Evolutionary conservation across 2,329 filamentous ascomycete genomes (phyloP).

Genomic region (Aspergillus sp.): DNA sequence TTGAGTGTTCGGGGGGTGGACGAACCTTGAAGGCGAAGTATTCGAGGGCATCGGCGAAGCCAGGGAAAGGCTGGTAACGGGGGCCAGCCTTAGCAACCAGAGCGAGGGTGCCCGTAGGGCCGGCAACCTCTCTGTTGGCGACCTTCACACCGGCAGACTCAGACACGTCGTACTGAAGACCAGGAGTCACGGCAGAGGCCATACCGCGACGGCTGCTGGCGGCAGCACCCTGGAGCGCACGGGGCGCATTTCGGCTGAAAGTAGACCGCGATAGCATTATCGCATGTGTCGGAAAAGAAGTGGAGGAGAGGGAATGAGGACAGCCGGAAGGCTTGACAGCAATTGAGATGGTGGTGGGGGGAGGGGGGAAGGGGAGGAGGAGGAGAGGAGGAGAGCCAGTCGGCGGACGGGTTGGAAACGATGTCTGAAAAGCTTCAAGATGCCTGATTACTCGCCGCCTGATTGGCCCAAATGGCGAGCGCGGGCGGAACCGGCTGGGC

Average conservation of each 20-base stretch:
- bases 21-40: conserved; percentile 96
- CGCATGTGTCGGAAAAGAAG: conserved; percentile 56
- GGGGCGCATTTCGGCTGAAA: conserved; percentile 63
- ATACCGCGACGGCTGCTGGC: conserved; percentile 59
- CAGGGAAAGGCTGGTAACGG: conserved; percentile 85
- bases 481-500: conserved; percentile 39
- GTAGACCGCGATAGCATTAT: conserved; percentile 69
- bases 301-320: conserved; percentile 33
- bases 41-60: conserved; percentile 84
- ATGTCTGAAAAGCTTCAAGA: conserved; percentile 45
- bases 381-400: conserved; percentile 29
- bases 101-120: conserved; percentile 86
- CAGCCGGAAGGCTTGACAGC: conserved; percentile 39
- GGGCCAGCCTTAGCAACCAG: conserved; percentile 93
- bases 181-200: conserved; percentile 65
- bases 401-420: conserved; percentile 26
- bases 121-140: conserved; percentile 83
- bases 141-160: conserved; percentile 88
- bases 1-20: conserved; percentile 17
- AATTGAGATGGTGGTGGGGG: conserved; percentile 33
- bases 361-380: conserved; percentile 28
- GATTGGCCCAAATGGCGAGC: conserved; percentile 41
- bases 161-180: conserved; percentile 83
- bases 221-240: conserved; percentile 57
- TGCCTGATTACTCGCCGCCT: conserved; percentile 38